Conservation (phyloP, 129 eudicot genomes). For the Centaurea solstitialis region DNA sequence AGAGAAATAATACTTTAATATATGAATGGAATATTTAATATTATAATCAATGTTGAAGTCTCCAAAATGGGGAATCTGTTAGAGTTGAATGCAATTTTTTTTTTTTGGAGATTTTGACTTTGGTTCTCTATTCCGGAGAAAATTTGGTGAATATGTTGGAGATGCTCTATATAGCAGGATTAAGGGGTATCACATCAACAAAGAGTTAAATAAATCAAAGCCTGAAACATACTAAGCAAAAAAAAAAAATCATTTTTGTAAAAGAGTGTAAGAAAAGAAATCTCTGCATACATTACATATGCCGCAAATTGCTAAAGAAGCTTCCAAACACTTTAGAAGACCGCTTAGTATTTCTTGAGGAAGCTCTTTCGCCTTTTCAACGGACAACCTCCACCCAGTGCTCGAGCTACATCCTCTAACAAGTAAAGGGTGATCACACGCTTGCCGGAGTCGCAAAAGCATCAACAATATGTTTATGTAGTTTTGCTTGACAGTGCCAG, state of each 20-base stretch:
- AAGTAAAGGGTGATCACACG: slow-evolving; percentile 95
- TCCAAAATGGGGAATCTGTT: no score
- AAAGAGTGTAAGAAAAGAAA: neutral
- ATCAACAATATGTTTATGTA: slow-evolving; percentile 79
- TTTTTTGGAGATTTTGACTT: no score
- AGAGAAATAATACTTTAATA: no score
- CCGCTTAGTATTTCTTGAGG: slow-evolving; percentile 51
- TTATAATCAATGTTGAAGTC: no score
- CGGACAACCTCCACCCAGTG: slow-evolving; percentile 47
- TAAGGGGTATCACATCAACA: neutral
- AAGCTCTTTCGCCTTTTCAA: slow-evolving; percentile 70
- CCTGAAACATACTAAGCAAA: neutral
- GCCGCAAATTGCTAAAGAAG: slow-evolving; percentile 80
- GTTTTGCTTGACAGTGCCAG: slow-evolving; percentile 92
- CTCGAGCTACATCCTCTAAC: slow-evolving; percentile 57
- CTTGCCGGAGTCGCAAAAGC: slow-evolving; percentile 96
- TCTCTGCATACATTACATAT: slow-evolving; percentile 66
- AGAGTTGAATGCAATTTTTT: no score
- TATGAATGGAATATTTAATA: no score
- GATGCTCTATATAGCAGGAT: neutral
- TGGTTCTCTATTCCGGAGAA: no score
- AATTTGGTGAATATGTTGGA: no score
- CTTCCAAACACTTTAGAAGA: slow-evolving; percentile 80
- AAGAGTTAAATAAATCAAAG: neutral
- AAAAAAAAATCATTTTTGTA: neutral